Evolutionary conservation across 108 stramenopile genomes (phyloP), one percentile per base, ranked within the genome.

Genomic region (Aurantiochytrium sp.): DNA sequence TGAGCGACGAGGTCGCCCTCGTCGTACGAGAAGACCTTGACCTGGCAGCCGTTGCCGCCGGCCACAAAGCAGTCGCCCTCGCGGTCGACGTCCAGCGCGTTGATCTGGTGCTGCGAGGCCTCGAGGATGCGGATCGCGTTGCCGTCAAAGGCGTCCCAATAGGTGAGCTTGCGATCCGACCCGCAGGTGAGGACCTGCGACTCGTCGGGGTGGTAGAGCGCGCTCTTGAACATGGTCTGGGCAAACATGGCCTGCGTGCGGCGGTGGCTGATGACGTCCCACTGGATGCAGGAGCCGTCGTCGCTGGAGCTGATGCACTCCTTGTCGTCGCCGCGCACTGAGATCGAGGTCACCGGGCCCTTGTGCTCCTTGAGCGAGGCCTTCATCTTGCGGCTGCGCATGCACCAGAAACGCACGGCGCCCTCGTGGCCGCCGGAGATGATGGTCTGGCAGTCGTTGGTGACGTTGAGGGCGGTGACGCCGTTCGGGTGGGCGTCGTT

Each of bases 361-460:
- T 96, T 87, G 90, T 96, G 96, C 81, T 96, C 96, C 91, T 96
- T 96, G 90, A 95, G 93, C 32, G 94, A 94, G 89, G 94, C 93
- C 24, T 92, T 59, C 95, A 96, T 95, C 68, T 85, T 86, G 88
- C 95, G 96, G 81, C 93, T 94, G 30, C 91, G 91, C 55, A 92
- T 91, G 27, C 93, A 90, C 96, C 96, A 96, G 39, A 95, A 86
- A 3, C 96, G 92, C 39, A 96, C 93, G 30, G 94, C 91, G n/a
- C 95, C 96, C 68, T 96, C 96, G n/a, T 59, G 92, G 17, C 96
- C 96, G 55, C 96, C 96, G 27, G 93, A 92, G 4, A 95, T 87
- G 52, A 94, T 45, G 8, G 93, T 88, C 15, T 86, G 48, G 15
- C 86, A 50, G 45, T 91, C 91, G 90, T 90, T 93, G 81, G 87